A percentile compares a stretch with the other conserved stretches of the same genome.
phyloP scores from a whole-genome alignment of 805 yeast species.

The Zygosaccharomyces pseudorouxii region DNA sequence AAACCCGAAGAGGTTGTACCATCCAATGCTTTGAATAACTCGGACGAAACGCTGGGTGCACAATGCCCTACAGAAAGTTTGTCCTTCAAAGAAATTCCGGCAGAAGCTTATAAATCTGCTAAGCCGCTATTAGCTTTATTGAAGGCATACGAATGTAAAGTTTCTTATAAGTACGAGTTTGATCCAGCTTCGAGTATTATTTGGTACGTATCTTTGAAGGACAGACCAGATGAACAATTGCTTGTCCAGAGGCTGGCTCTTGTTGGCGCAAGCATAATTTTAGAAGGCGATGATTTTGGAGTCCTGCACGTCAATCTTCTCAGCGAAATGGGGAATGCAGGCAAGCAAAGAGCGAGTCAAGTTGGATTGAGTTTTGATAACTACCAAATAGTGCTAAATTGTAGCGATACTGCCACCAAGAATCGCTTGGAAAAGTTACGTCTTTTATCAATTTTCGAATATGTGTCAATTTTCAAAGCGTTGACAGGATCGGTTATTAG shows the following conservation, averaged over 20 bases:
- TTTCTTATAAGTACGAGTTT: constrained; percentile 15
- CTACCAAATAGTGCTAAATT: constrained; percentile 9
- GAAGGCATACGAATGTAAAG: constrained; percentile 16
- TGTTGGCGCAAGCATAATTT: constrained; percentile 11
- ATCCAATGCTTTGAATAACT: background rate
- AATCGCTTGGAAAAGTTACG: constrained; percentile 12
- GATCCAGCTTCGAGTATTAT: constrained; percentile 7
- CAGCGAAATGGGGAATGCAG: constrained; percentile 9
- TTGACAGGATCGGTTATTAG: constrained; percentile 31
- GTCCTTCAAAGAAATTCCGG: constrained; percentile 15
- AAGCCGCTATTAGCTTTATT: constrained; percentile 17
- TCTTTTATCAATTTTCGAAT: constrained; percentile 26
- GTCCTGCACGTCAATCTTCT: constrained; percentile 6
- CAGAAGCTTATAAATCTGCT: constrained; percentile 9
- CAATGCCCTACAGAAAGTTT: background rate
- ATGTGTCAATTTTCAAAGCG: constrained; percentile 25
- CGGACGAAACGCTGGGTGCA: background rate
- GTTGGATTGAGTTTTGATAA: constrained; percentile 11
- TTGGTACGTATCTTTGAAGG: constrained; percentile 12
- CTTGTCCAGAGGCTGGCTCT: constrained; percentile 11
- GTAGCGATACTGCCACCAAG: constrained; percentile 4
- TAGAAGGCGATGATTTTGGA: constrained; percentile 10
- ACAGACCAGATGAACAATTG: constrained; percentile 6
- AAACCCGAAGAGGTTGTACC: background rate
- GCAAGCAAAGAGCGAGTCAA: constrained; percentile 2